These are phyloP conservation scores for Ceratopteris richardii DNA, from an alignment of 75 land plant genomes.

Conservation along the genomic window DNA sequence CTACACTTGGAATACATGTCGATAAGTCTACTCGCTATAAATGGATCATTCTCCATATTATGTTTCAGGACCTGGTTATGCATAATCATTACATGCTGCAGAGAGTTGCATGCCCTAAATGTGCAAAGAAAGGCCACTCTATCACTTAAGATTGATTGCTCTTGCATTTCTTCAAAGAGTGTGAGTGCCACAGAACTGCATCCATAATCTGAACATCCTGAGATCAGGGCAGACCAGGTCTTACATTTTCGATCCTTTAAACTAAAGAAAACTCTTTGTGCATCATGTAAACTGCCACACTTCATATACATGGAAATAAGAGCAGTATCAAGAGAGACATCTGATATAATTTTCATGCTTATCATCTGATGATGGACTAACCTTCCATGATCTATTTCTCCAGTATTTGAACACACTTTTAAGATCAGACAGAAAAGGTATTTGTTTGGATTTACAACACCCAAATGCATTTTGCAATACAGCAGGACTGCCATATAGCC, in stretches of 20 bases:
- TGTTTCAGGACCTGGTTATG: constrained; percentile 9
- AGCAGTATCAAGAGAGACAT: constrained; percentile 21
- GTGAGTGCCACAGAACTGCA: constrained; percentile 15
- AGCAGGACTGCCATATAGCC: constrained; percentile 18
- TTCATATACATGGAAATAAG: constrained; percentile 42
- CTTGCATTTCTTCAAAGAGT: constrained; percentile 22
- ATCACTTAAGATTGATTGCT: constrained; percentile 11
- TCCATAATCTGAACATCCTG: constrained; percentile 21
- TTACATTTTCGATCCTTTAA: constrained; percentile 24
- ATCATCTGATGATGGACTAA: constrained; percentile 29
- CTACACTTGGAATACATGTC: constrained; percentile 5
- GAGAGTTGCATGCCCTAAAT: constrained; percentile 20
- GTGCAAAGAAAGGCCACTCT: constrained; percentile 53
- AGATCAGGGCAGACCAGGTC: constrained; percentile 44
- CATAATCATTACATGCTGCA: not conserved
- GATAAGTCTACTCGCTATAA: constrained; percentile 14
- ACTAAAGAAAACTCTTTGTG: constrained; percentile 32
- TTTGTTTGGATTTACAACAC: constrained; percentile 13
- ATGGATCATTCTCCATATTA: too few species aligned
- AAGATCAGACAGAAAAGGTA: constrained; percentile 21
- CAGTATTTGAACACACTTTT: constrained; percentile 28
- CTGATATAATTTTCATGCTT: constrained; percentile 9
- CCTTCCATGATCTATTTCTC: constrained; percentile 24
- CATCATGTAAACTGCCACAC: constrained; percentile 24
- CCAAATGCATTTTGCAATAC: constrained; percentile 15